Conservation (phyloP, 1,284 basidiomycete species). For the Leccinum colubrinum region DNA sequence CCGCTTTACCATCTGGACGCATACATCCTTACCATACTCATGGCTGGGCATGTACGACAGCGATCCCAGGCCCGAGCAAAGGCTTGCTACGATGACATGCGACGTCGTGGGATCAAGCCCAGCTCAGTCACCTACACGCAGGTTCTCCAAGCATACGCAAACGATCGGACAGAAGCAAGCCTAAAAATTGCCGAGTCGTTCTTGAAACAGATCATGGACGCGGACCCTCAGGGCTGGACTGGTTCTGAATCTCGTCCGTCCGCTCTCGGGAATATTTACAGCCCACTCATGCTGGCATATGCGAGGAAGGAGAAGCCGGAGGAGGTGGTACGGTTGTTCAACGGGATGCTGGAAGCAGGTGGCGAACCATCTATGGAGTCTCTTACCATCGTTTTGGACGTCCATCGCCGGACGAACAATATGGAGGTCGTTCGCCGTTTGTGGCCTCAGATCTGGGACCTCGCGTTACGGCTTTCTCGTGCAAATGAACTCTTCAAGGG, state of each 20-base stretch:
- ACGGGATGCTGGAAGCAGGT: conserved; percentile 54
- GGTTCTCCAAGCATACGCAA: conserved; percentile 65
- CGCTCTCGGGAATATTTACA: conserved; percentile 55
- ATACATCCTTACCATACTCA: conserved; percentile 82
- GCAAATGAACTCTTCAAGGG: conserved; percentile 34
- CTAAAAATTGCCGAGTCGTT: conserved; percentile 62
- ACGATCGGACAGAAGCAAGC: conserved; percentile 44
- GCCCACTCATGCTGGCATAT: conserved; percentile 64
- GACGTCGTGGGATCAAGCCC: conserved; percentile 62
- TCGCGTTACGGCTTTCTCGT: conserved; percentile 44
- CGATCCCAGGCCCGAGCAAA: conserved; percentile 61
- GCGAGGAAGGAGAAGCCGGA: conserved; percentile 46
- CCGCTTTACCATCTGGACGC: conserved; percentile 47
- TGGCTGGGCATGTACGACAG: conserved; percentile 72
- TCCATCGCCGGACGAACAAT: conserved; percentile 65
- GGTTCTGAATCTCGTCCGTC: conserved; percentile 38
- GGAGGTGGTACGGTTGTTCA: conserved; percentile 59
- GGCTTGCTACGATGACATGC: conserved; percentile 77
- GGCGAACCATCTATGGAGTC: conserved; percentile 58
- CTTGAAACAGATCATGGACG: conserved; percentile 46
- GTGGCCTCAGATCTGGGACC: conserved; percentile 71
- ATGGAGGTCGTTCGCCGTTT: conserved; percentile 55
- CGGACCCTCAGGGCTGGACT: conserved; percentile 38
- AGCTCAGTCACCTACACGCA: conserved; percentile 70
- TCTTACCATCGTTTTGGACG: conserved; percentile 72